Evolutionary conservation across 2,329 filamentous ascomycete genomes (phyloP), one percentile per base, ranked within the genome.

Genomic region (Phoma sp.): DNA sequence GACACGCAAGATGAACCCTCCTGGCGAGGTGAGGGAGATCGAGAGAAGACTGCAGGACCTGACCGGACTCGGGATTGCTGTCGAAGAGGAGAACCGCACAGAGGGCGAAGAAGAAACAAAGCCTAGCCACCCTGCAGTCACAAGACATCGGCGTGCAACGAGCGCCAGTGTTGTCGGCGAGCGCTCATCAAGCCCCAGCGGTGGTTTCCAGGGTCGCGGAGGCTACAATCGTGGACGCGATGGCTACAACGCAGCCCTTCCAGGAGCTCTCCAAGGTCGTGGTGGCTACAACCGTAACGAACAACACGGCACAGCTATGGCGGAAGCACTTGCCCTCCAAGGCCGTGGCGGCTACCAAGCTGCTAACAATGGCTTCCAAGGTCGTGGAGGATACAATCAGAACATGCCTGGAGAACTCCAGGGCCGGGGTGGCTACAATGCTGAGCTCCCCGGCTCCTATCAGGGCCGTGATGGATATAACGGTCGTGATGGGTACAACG

Each of bases 391-490:
- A 0, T 73, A 72, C 54, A 71, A 73, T 31, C 63, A 66, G 12
- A 66, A 66, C 21, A 66, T 70, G 49, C 66, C 69, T 37, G 68
- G 67, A 15, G 71, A 71, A 19, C 62, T 74, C 43, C 70, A 72
- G 43, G 71, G 70, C 41, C 61, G 71, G 37, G 65, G 67, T 21
- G 70, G 71, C 7, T 74, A 74, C 56, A 70, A 72, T n/a, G 58
- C 52, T 37, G 68, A 50, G 43, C 56, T 70, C 13, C 61, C 64
- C 31, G 71, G 70, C 43, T 62, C 63, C 17, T 70, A 67, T 51
- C 70, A 73, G 29, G 73, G 74, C 9, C 68, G 73, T 19, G 69
- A 70, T 38, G 73, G 73, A n/a, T 74, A 75, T 52, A 73, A 73
- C 38, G 63, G 64, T n/a, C 55, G 67, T n/a, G 70, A 70, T 43